Evolutionary conservation across 352 stramenopile genomes (phyloP), one percentile per base, ranked within the genome.

Genomic region (Phytophthora litchii): DNA sequence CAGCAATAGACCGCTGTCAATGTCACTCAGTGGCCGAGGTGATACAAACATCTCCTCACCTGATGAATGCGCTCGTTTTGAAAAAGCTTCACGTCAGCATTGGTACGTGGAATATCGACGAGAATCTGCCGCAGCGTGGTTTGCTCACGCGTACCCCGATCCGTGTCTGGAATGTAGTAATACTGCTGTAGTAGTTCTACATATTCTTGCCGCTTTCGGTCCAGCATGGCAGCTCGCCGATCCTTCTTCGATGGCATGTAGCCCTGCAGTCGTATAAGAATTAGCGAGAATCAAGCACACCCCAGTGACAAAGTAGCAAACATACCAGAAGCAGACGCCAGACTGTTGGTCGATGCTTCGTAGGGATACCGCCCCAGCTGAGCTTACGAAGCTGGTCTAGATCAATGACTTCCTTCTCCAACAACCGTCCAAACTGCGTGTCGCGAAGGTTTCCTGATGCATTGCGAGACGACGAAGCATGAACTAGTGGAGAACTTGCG

Each of bases 101-200:
- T 96, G 10, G 97, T 99, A 6, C 98, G 82, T 34, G 98, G 98
- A 19, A 99, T 97, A 74, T 99, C 98, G n/a, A 99, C 97, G 34
- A 99, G 73, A 19, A 99, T 99, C 68, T 96, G 87, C 4, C 88
- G 81, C 54, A 99, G 74, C 13, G 95, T 98, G 35, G 95, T 96
- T 70, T 99, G 96, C 74, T 99, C 98, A 48, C 97, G 92, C 29
- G 90, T 73, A 2, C 91, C 97, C 20, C 96, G 86, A 45, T 97
- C 87, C 42, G 94, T 92, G 64, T 98, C 96, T 8, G 95, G 89
- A 56, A 99, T 98, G 69, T 98, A 96, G 77, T 98, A 99, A 81
- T 99, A 98, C 65, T 98, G 94, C 32, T 89, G 77, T 41, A 98
- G 64, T 27, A 97, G 82, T 44, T 99, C 96, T 29, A 84, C 75